phyloP scores from a whole-genome alignment of 108 stramenopile species.

The Cyclotella atomus region DNA sequence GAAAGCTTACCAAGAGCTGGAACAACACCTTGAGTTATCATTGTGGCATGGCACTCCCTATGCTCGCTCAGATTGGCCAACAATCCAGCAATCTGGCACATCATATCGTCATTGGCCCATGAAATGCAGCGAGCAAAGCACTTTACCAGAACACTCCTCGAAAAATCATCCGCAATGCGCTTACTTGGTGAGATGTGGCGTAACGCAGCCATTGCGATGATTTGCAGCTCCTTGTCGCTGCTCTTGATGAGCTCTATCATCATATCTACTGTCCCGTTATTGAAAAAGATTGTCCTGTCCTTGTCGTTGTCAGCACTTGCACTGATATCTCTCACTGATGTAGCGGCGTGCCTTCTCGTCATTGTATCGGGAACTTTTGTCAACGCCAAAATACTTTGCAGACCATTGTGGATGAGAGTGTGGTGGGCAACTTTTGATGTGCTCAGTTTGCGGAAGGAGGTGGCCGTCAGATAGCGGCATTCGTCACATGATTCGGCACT shows the following conservation, averaged over 20 bases:
- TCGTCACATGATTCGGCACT: slow-evolving; percentile 61
- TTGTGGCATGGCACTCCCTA: slow-evolving; percentile 63
- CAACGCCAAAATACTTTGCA: slow-evolving; percentile 64
- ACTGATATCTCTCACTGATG: slow-evolving; percentile 72
- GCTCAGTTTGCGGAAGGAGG: slow-evolving; percentile 75
- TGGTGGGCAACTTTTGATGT: slow-evolving; percentile 60
- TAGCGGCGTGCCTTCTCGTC: slow-evolving; percentile 73
- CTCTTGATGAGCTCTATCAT: slow-evolving; percentile 58
- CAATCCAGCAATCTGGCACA: slow-evolving; percentile 74
- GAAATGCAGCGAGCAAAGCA: slow-evolving; percentile 62
- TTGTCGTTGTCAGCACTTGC: slow-evolving; percentile 75
- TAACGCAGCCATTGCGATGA: slow-evolving; percentile 67
- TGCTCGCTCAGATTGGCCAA: slow-evolving; percentile 80
- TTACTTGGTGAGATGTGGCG: slow-evolving; percentile 71
- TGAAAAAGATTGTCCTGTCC: slow-evolving; percentile 50
- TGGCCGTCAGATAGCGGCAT: slow-evolving; percentile 76
- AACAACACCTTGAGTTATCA: slow-evolving; percentile 68
- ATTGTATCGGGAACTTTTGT: slow-evolving; percentile 56
- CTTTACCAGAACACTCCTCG: slow-evolving; percentile 54
- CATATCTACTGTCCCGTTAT: slow-evolving; percentile 62
- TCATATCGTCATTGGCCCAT: slow-evolving; percentile 69
- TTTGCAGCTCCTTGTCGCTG: slow-evolving; percentile 63
- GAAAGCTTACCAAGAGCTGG: slow-evolving; percentile 62
- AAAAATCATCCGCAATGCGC: slow-evolving; percentile 57
- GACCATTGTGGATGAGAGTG: slow-evolving; percentile 51